Conservation (phyloP, 441 rosid genomes). For the Brassica balearica region DNA sequence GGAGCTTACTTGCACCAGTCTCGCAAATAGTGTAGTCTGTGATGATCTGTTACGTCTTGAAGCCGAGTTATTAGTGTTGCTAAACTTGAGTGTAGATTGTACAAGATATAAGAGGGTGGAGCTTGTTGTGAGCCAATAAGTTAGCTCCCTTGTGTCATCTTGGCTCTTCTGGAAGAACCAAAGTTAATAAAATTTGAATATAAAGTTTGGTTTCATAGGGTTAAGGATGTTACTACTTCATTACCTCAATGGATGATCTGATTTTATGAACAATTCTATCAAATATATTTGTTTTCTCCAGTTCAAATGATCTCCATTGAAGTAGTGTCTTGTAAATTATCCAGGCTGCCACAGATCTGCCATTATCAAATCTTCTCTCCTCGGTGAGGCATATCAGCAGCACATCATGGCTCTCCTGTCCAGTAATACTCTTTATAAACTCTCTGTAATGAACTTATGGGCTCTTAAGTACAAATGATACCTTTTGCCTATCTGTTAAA, state of each 20-base stretch:
- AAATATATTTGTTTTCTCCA: constrained; percentile 69
- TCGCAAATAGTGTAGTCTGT: constrained; percentile 58
- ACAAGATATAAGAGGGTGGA: constrained; percentile 69
- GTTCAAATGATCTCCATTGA: constrained; percentile 84
- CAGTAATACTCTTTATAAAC: constrained; percentile 7
- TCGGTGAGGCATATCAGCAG: constrained; percentile 61
- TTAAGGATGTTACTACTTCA: constrained; percentile 5
- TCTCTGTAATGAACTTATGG: constrained; percentile 1
- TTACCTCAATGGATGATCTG: constrained; percentile 65
- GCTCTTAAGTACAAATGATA: constrained; percentile 33
- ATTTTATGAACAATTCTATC: constrained; percentile 66
- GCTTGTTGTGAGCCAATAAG: constrained; percentile 78
- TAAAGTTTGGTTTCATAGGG: background rate
- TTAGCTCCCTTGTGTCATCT: constrained; percentile 56
- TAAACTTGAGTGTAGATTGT: constrained; percentile 69
- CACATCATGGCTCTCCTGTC: constrained; percentile 70
- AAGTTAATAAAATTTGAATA: constrained; percentile 28
- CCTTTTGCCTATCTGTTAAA: constrained; percentile 69
- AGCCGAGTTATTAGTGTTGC: constrained; percentile 47
- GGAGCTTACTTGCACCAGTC: constrained; percentile 62
- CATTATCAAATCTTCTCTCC: constrained; percentile 55
- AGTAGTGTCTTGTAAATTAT: constrained; percentile 62
- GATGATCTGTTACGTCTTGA: constrained; percentile 53
- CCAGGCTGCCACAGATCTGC: constrained; percentile 68
- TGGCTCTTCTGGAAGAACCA: constrained; percentile 47